Evolutionary conservation across 164 flowering plant genomes (phyloP).

Genomic region (Platanus orientalis): DNA sequence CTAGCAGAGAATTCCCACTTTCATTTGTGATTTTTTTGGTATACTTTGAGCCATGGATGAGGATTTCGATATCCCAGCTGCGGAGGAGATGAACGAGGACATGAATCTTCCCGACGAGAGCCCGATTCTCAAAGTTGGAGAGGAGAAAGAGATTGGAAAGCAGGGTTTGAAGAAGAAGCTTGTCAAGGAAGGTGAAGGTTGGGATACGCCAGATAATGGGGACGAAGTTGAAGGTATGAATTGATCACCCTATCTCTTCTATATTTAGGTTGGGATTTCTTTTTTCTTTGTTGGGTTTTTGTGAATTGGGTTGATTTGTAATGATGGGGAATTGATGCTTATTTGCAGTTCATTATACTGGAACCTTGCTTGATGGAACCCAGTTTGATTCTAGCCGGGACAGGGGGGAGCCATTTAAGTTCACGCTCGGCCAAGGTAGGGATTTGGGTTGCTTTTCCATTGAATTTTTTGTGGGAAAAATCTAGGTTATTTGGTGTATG

Average conservation of each 20-base stretch:
- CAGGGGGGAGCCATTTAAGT: slow-evolving; percentile 73
- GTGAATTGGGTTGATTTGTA: slow-evolving; percentile 2
- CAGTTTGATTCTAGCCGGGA: slow-evolving; percentile 92
- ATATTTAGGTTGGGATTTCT: background rate
- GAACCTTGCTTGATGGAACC: slow-evolving; percentile 90
- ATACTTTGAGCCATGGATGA: slow-evolving; percentile 31
- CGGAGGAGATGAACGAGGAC: slow-evolving; percentile 34
- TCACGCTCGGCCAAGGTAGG: slow-evolving; percentile 91
- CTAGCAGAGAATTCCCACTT: no score
- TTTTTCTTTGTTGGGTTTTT: background rate
- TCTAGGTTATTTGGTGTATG: background rate
- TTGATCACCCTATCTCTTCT: background rate
- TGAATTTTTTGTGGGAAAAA: background rate
- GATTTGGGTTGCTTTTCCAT: background rate
- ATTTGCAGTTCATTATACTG: slow-evolving; percentile 83
- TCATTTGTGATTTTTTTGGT: background rate
- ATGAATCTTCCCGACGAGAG: slow-evolving; percentile 39
- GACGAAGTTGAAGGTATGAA: slow-evolving; percentile 85
- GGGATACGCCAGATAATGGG: slow-evolving; percentile 74
- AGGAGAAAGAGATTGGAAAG: slow-evolving; percentile 87
- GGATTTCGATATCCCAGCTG: slow-evolving; percentile 38
- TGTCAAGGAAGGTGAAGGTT: slow-evolving; percentile 75
- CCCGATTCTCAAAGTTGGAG: slow-evolving; percentile 67
- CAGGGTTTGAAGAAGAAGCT: slow-evolving; percentile 88
- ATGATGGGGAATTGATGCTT: slow-evolving; percentile 12